Percentiles rank a stretch among this genome's conserved stretches.
These are phyloP conservation scores for Blastobotrys indianensis DNA, from an alignment of 1,139 yeast species.

Conservation along the genomic window DNA sequence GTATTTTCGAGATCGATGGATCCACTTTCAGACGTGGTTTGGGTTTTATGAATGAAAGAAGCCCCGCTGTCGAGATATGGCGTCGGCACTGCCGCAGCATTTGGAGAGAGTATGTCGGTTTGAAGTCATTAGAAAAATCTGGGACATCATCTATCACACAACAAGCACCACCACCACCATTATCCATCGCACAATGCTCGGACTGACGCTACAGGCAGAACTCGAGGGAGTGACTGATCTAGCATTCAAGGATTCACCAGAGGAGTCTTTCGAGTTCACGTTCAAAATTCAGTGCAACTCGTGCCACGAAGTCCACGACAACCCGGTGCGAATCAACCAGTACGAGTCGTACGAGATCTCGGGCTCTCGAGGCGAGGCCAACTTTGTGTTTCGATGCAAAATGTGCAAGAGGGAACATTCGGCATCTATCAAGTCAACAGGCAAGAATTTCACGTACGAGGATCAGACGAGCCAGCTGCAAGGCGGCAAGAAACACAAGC, in stretches of 20 bases:
- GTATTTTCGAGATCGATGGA: neutral
- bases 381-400: conserved; percentile 73
- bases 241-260: conserved; percentile 56
- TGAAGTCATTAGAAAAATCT: no score
- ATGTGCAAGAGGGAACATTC: conserved; percentile 52
- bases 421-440: conserved; percentile 23
- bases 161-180: neutral
- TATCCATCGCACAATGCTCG: conserved; percentile 30
- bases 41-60: neutral
- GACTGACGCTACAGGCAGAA: conserved; percentile 53
- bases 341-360: conserved; percentile 49
- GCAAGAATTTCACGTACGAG: conserved; percentile 32
- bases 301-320: conserved; percentile 74
- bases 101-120: neutral
- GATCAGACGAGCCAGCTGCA: conserved; percentile 31
- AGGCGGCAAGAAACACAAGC: conserved; percentile 25
- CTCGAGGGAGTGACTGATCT: conserved; percentile 58
- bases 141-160: neutral
- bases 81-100: neutral
- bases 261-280: conserved; percentile 64
- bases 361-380: conserved; percentile 79
- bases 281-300: conserved; percentile 69
- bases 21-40: neutral
- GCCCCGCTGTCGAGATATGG: neutral
- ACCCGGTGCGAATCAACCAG: conserved; percentile 65